These are phyloP conservation scores for Metschnikowia aberdeeniae DNA, from an alignment of 805 yeast species.

Conservation along the genomic window DNA sequence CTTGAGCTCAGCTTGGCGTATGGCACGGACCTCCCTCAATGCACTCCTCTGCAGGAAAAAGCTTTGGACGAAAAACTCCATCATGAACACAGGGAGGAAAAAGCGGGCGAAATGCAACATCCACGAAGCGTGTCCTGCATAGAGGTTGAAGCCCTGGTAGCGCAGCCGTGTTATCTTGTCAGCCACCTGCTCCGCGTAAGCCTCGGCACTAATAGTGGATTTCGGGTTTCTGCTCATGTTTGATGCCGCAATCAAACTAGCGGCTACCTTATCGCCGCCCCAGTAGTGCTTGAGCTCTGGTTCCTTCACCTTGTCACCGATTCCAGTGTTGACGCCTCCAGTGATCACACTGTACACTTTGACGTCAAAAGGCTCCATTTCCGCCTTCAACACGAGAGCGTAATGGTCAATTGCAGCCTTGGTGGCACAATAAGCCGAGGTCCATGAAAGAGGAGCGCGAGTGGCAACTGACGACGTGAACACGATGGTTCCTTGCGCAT, in stretches of 20 bases:
- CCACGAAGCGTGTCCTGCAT: constrained; percentile 11
- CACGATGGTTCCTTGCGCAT: constrained; percentile 31
- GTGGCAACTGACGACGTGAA: constrained; percentile 37
- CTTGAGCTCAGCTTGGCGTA: constrained; percentile 1
- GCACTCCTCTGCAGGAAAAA: constrained; percentile 14
- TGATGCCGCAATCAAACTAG: constrained; percentile 8
- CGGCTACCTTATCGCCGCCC: constrained; percentile 8
- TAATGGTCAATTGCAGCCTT: constrained; percentile 39
- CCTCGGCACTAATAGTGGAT: constrained; percentile 5
- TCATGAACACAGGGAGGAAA: constrained; percentile 13
- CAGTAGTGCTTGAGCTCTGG: constrained; percentile 5
- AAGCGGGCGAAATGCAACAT: constrained; percentile 12
- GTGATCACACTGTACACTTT: constrained; percentile 36
- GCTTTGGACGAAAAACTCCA: constrained; percentile 9
- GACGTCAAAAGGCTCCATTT: constrained; percentile 37
- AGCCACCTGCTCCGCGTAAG: constrained; percentile 15
- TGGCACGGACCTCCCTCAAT: constrained; percentile 5
- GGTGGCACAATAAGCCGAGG: constrained; percentile 29
- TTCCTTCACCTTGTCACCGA: constrained; percentile 18
- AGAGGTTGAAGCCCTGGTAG: constrained; percentile 16
- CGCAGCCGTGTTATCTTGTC: constrained; percentile 6
- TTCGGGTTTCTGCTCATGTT: constrained; percentile 14
- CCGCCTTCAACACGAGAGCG: constrained; percentile 31
- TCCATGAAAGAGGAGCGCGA: constrained; percentile 31
- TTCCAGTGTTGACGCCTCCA: constrained; percentile 38